These are phyloP conservation scores for Rhazya stricta DNA, from an alignment of 257 asterid species.

Conservation along the genomic window DNA sequence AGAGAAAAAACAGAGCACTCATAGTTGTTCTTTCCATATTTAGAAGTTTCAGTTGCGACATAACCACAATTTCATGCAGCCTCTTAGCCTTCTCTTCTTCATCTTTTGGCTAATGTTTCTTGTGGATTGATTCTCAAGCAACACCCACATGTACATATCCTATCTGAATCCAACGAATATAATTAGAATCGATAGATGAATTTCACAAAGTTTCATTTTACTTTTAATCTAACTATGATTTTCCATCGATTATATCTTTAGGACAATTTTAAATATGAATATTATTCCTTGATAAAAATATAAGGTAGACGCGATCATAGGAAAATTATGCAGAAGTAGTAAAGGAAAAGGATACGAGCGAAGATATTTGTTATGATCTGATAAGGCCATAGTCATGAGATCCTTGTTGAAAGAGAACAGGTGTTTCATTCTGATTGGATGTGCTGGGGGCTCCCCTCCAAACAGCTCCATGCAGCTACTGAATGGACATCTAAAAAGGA, in stretches of 20 bases:
- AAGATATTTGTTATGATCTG: not conserved
- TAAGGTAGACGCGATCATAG: too few relatives aligned
- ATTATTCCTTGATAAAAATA: too few relatives aligned
- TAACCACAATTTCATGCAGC: not conserved
- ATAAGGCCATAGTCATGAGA: not conserved
- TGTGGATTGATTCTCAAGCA: too few relatives aligned
- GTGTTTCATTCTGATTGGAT: not conserved
- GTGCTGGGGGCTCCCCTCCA: not conserved
- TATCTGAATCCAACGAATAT: too few relatives aligned
- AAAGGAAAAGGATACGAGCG: not conserved
- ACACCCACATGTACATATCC: too few relatives aligned
- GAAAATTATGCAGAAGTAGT: too few relatives aligned
- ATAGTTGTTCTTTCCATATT: constrained; percentile 11
- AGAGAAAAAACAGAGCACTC: not conserved
- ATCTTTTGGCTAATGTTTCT: too few relatives aligned
- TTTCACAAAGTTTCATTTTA: too few relatives aligned
- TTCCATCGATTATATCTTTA: too few relatives aligned
- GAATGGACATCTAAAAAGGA: constrained; percentile 5
- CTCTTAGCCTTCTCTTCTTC: not conserved
- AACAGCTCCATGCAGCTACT: not conserved
- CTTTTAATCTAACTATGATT: too few relatives aligned
- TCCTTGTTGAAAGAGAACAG: not conserved
- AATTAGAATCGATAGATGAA: too few relatives aligned
- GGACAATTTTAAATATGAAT: too few relatives aligned
- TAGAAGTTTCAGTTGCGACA: constrained; percentile 12